Conservation (phyloP, 495 filamentous ascomycete species). For the Daldinia decipiens region DNA sequence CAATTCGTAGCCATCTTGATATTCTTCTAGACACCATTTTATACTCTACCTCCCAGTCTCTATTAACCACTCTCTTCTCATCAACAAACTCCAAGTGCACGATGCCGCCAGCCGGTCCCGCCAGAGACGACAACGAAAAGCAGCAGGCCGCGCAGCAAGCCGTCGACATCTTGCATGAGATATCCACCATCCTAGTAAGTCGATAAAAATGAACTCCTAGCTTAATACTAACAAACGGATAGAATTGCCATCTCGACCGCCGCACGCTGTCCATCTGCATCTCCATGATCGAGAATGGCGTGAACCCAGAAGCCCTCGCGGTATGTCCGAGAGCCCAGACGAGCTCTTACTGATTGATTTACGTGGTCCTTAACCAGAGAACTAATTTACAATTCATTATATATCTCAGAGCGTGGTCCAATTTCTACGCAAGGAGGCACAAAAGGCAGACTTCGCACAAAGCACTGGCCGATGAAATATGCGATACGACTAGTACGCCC, state of each 20-base stretch:
- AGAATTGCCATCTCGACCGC: constrained; percentile 94
- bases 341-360: not conserved
- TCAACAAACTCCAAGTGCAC: not conserved
- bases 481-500: not conserved
- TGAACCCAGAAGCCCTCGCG: constrained; percentile 93
- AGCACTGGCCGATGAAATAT: constrained; percentile 40
- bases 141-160: constrained; percentile 93
- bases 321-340: constrained; percentile 63
- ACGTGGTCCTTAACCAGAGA: not conserved
- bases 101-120: constrained; percentile 42
- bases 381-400: not conserved
- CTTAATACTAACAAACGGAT: not conserved
- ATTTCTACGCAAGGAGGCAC: constrained; percentile 73
- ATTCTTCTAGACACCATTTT: not conserved
- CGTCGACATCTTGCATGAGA: constrained; percentile 94
- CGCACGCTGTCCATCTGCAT: constrained; percentile 93
- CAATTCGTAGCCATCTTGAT: not conserved
- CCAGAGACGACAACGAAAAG: constrained; percentile 69
- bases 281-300: constrained; percentile 93
- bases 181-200: constrained; percentile 83
- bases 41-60: not conserved
- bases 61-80: not conserved
- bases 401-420: constrained; percentile 72
- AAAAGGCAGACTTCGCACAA: constrained; percentile 52
- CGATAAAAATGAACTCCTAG: not conserved